Evolutionary conservation across 768 basidiomycete genomes (phyloP), one percentile per base, ranked within the genome.

Genomic region (Boletellus ananas): DNA sequence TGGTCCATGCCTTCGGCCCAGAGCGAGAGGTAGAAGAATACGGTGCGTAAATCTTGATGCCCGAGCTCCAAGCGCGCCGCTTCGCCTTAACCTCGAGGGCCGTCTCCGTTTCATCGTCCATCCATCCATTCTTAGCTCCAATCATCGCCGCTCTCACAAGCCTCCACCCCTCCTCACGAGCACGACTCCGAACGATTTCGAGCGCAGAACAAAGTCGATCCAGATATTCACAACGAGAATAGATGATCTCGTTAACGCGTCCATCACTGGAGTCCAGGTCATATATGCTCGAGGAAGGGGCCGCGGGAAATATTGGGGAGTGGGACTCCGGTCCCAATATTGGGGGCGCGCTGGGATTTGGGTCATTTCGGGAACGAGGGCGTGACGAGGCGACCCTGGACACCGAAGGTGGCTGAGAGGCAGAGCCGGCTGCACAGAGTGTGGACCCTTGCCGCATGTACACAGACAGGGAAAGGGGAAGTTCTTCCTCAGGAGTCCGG

Each of bases 21-120:
- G 34, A 42, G 39, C 33, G 43, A 17, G 47, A 29, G 3, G 40
- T n/a, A 14, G 46, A 51, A 17, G 52, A 25, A 51, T 65, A 67
- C 2, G 60, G 60, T 1, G 65, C 60, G 43, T 69, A 67, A 43
- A 74, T 60, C 51, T 78, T 72, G 17, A 74, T 73, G 33, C 76
- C 71, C 53, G 79, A 79, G 47, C 79, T 72, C 86, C 86, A 89
- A 7, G 86, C 86, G 10, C 84, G 73, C 27, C 87, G 74, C 34
- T 79, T 74, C 31, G 79, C 78, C 54, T 77, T 77, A 35, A 79
- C 72, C 62, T 84, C 83, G 20, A 87, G 69, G 6, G 79, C 64
- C 14, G 36, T 51, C 44, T 70, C 66, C 4, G 40, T 17, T 25
- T 68, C 66, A 11, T 47, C 7, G 17, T 68, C 66, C 54, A 53